Conservation (phyloP, 169 alveolate genomes). For the Hammondia hammondi region DNA sequence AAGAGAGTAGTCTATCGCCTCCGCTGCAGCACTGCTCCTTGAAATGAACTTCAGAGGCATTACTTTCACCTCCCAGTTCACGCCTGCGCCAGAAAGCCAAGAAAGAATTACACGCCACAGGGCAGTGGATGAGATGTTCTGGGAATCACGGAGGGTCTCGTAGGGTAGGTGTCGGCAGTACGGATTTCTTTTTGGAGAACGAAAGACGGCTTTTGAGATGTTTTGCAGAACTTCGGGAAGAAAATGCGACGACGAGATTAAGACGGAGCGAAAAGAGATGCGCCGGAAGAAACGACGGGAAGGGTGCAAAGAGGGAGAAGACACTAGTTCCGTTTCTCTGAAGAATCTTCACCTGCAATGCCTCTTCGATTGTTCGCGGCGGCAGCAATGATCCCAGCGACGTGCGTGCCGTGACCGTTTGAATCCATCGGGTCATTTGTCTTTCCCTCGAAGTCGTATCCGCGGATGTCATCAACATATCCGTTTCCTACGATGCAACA, state of each 20-base stretch:
- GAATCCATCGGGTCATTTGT: slow-evolving; percentile 76
- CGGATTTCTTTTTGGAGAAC: too few relatives aligned
- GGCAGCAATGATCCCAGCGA: slow-evolving; percentile 83
- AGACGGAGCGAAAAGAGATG: too few relatives aligned
- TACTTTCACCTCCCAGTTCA: slow-evolving; percentile 64
- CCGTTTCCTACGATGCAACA: slow-evolving; percentile 72
- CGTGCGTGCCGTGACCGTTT: slow-evolving; percentile 83
- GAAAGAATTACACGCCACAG: not conserved
- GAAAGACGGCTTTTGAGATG: too few relatives aligned
- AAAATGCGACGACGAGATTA: too few relatives aligned
- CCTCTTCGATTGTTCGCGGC: slow-evolving; percentile 79
- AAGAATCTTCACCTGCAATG: slow-evolving; percentile 65
- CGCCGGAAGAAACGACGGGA: too few relatives aligned
- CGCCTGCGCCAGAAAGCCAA: slow-evolving; percentile 36
- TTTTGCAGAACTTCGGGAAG: too few relatives aligned
- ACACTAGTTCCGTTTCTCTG: not conserved
- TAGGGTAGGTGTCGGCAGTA: too few relatives aligned
- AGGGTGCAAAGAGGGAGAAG: too few relatives aligned
- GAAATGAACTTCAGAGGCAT: slow-evolving; percentile 65
- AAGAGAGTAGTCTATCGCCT: slow-evolving; percentile 65
- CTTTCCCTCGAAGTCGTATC: slow-evolving; percentile 77
- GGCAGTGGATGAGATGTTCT: too few relatives aligned
- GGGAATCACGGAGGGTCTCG: too few relatives aligned
- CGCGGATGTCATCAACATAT: slow-evolving; percentile 77
- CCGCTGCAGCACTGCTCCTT: slow-evolving; percentile 59